Evolutionary conservation across 2,329 filamentous ascomycete genomes (phyloP).

Genomic region (Tolypocladium inflatum): DNA sequence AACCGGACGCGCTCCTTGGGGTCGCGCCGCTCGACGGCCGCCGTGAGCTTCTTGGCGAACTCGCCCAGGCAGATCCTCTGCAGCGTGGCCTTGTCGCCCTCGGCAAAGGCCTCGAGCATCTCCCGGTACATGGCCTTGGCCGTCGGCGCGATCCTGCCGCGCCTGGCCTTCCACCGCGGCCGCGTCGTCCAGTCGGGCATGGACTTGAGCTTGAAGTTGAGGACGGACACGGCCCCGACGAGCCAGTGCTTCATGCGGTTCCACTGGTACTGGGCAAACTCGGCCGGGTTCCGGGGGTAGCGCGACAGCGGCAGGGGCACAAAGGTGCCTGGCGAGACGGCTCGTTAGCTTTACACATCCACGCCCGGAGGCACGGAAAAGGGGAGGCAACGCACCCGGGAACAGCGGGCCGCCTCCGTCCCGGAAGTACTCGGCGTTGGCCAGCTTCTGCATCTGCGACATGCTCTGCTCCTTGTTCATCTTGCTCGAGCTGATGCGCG

Average conservation of each 20-base stretch:
- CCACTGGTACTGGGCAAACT: conserved; percentile 26
- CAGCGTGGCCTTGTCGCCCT: conserved; percentile 42
- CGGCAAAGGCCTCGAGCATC: conserved; percentile 53
- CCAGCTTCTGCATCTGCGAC: conserved; percentile 18
- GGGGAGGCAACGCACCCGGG: conserved; percentile 14
- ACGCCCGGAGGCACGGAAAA: not conserved
- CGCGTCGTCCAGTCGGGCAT: conserved; percentile 32
- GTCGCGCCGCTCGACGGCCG: conserved; percentile 43
- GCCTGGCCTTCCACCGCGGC: conserved; percentile 33
- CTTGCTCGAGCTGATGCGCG: conserved; percentile 11
- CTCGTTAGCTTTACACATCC: not conserved
- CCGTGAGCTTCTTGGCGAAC: conserved; percentile 40
- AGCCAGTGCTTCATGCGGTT: conserved; percentile 24
- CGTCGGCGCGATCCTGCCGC: conserved; percentile 33
- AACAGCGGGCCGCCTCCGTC: conserved; percentile 23
- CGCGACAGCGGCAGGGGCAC: conserved; percentile 30
- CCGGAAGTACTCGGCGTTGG: conserved; percentile 23
- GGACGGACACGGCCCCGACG: conserved; percentile 21
- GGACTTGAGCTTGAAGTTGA: conserved; percentile 33
- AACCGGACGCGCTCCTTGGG: conserved; percentile 36
- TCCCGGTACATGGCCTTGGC: conserved; percentile 50
- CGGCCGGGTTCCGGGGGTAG: conserved; percentile 17
- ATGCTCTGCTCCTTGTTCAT: conserved; percentile 19
- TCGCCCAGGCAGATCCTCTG: conserved; percentile 42
- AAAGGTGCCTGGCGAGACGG: conserved; percentile 33